Base-by-base conservation (phyloP, 2,329 filamentous ascomycete species). In the Ceratocystis cacaofunesta region DNA sequence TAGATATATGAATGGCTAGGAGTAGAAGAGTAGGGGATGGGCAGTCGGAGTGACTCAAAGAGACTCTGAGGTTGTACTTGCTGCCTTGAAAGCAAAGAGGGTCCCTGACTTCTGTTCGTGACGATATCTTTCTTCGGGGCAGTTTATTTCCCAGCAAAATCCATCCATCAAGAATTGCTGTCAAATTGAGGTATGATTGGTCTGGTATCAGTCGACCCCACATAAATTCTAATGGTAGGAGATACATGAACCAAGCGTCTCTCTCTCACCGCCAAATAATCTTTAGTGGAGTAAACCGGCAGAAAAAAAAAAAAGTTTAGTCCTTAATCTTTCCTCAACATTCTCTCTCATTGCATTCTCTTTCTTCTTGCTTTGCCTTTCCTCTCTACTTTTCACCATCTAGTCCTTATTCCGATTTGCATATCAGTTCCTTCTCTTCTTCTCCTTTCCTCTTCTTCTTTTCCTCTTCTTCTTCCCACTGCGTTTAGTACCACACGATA, bases 221-320 rank as follows among this genome's bases (percentile, higher is more conserved):
- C 22, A 64, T 30, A 30, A 22, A 44, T 50, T 17, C n/a, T 8
- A 28, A 52, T 52, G 48, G 19, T 15, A 15, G 48, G 28, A 4
- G n/a, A 55, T 32, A 63, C 41, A 44, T 60, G 41, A 32, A 3
- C n/a, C 25, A 44, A 50, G 36, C n/a, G 30, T n/a, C n/a, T 25
- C 46, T 65, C 60, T 25, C 36, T 65, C 63, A 67, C 66, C 66
- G 66, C 66, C 60, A 48, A 46, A 17, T 28, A 22, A 41, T 41
- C 7, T 58, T 46, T 28, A 65, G 61, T 70, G 69, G 74, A 69
- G 64, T 73, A 71, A 66, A 69, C 69, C 65, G 66, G 60, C 50
- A 66, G 72, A 70, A 70, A 71, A 73, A 72, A 70, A 68, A 71
- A 73, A 70, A 70, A 67, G 46, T 36, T 55, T 52, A 12, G 48